A percentile compares a stretch with the other conserved stretches of the same genome.
Evolutionary conservation across 2,329 filamentous ascomycete species (phyloP).

Genomic region (Alternaria burnsii): DNA sequence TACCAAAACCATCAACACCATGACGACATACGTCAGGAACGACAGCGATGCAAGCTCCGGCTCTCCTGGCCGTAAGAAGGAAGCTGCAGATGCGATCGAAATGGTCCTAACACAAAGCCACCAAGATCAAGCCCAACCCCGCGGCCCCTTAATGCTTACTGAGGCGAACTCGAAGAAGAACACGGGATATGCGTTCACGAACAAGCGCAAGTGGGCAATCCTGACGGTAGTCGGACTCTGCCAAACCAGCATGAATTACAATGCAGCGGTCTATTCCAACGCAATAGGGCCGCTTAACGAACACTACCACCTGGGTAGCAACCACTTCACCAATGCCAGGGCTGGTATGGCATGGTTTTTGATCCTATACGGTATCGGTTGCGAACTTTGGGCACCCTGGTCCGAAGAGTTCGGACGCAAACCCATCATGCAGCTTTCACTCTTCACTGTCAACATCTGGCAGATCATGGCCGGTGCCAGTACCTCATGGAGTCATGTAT

Average conservation of each 20-base stretch:
- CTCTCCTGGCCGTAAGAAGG: conserved; percentile 11
- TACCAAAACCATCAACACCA: conserved; percentile 4
- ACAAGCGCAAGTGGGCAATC: conserved; percentile 54
- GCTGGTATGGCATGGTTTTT: conserved; percentile 78
- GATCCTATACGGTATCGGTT: conserved; percentile 81
- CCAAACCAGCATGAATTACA: conserved; percentile 48
- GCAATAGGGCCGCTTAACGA: conserved; percentile 61
- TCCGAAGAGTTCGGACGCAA: conserved; percentile 82
- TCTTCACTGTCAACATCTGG: conserved; percentile 77
- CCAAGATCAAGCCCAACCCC: neutral
- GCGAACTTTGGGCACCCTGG: conserved; percentile 83
- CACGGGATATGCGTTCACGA: conserved; percentile 57
- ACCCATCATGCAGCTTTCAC: conserved; percentile 74
- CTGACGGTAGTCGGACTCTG: conserved; percentile 42
- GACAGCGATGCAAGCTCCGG: conserved; percentile 13
- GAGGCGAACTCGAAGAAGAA: conserved; percentile 31
- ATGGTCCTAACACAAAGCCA: conserved; percentile 10
- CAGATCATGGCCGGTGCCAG: conserved; percentile 69
- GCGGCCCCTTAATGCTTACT: conserved; percentile 19
- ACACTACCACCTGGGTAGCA: conserved; percentile 61
- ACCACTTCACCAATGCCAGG: conserved; percentile 53
- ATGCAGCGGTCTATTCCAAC: conserved; percentile 64
- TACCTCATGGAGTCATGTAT: conserved; percentile 67
- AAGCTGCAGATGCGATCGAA: conserved; percentile 8
- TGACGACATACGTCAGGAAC: conserved; percentile 11